These are phyloP conservation scores for Oryza glumipatula DNA, from an alignment of 176 grass and related monocot species.

Conservation along the genomic window DNA sequence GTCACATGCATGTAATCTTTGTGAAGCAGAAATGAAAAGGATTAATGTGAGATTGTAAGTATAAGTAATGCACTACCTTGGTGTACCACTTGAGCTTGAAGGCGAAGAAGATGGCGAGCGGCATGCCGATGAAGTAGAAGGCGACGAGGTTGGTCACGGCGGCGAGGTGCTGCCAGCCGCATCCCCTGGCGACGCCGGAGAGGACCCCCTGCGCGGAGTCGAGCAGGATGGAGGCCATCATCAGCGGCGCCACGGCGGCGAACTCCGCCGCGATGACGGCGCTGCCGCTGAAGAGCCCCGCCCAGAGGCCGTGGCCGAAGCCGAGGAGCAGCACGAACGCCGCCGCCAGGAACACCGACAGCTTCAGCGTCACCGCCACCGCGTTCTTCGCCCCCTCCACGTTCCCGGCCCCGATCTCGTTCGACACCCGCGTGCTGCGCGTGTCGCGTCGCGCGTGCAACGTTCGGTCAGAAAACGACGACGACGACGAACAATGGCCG, in stretches of 20 bases:
- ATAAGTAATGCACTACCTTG: slow-evolving; percentile 14
- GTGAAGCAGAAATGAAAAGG: not conserved
- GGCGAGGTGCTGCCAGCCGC: slow-evolving; percentile 91
- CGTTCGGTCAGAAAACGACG: not conserved
- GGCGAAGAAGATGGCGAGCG: slow-evolving; percentile 63
- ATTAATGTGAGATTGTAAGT: not conserved
- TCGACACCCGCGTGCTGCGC: slow-evolving; percentile 80
- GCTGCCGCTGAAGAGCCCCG: slow-evolving; percentile 72
- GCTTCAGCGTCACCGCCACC: slow-evolving; percentile 68
- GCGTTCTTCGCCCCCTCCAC: slow-evolving; percentile 67
- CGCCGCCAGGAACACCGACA: slow-evolving; percentile 69
- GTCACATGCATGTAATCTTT: not conserved
- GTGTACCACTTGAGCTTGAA: slow-evolving; percentile 69
- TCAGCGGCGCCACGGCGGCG: slow-evolving; percentile 62
- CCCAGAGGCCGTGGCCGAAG: slow-evolving; percentile 66
- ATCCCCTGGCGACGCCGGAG: slow-evolving; percentile 85
- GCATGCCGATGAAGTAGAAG: slow-evolving; percentile 89
- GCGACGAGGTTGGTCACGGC: slow-evolving; percentile 87
- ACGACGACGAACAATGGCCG: not conserved
- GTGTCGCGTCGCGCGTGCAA: not conserved
- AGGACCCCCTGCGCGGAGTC: slow-evolving; percentile 86
- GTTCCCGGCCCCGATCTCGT: slow-evolving; percentile 80
- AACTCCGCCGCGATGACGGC: slow-evolving; percentile 57
- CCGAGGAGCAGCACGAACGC: slow-evolving; percentile 58
- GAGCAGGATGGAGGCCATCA: slow-evolving; percentile 70